Conservation (phyloP, 345 rosid species). For the Hirschfeldia incana region DNA sequence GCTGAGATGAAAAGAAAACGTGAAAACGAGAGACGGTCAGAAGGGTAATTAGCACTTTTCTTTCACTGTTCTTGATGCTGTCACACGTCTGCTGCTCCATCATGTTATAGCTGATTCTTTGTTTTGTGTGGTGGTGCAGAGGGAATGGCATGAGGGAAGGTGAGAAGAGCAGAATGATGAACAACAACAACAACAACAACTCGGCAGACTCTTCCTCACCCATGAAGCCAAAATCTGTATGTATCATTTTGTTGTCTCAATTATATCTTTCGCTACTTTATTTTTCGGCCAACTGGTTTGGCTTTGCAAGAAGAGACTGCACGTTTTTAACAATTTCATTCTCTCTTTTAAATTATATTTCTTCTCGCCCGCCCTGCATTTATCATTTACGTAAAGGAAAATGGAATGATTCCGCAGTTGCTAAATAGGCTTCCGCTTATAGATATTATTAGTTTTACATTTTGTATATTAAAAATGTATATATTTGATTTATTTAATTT, state of each 20-base stretch:
- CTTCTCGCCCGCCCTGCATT: conserved; percentile 15
- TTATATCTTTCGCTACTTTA: neutral
- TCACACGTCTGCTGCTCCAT: neutral
- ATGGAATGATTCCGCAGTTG: conserved; percentile 4
- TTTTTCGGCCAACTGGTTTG: conserved; percentile 27
- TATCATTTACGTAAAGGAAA: conserved; percentile 1
- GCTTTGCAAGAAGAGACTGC: conserved; percentile 19
- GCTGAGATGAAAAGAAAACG: conserved; percentile 86
- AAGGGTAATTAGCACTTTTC: conserved; percentile 50
- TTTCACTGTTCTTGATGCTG: neutral
- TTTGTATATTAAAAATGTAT: neutral
- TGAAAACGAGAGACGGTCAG: conserved; percentile 73
- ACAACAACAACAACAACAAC: conserved; percentile 41
- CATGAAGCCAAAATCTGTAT: conserved; percentile 44
- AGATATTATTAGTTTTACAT: neutral
- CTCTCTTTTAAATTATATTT: neutral
- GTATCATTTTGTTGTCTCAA: conserved; percentile 35
- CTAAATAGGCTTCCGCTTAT: conserved; percentile 4
- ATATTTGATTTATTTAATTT: neutral
- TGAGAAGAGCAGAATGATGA: conserved; percentile 62
- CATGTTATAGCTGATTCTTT: conserved; percentile 6
- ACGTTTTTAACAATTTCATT: neutral
- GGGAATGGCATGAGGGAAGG: conserved; percentile 59
- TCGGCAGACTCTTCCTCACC: conserved; percentile 59
- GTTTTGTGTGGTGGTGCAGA: conserved; percentile 23